Percentiles rank a stretch among this genome's conserved stretches.
Evolutionary conservation across 139 green algal genomes (phyloP).

Genomic region (Chloropicon primus): DNA sequence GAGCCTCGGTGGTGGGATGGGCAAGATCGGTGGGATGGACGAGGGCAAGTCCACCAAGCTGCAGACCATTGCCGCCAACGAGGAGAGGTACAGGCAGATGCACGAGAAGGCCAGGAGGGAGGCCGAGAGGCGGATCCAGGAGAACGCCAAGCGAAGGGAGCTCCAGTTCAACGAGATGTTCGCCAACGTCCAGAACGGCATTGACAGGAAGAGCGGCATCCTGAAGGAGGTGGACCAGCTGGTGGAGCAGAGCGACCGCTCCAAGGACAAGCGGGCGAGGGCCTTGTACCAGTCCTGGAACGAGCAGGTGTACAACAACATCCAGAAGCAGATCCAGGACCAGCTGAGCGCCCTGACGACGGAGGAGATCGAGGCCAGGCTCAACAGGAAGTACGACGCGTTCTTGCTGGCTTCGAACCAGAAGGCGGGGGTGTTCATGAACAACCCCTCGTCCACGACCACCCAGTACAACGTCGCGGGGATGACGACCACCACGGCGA

Average conservation of each 20-base stretch:
- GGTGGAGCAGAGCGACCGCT: not conserved
- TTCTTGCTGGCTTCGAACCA: not conserved
- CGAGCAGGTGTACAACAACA: not conserved
- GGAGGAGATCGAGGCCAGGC: not conserved
- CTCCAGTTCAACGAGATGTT: not conserved
- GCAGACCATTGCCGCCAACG: not conserved
- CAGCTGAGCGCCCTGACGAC: not conserved
- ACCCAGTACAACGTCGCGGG: not conserved
- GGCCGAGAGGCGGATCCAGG: not conserved
- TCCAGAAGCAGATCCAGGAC: not conserved
- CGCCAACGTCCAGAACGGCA: not conserved
- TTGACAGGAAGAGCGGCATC: not conserved
- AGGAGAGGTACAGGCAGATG: not conserved
- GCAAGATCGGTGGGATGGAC: not conserved
- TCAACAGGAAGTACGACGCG: not conserved
- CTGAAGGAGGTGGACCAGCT: not conserved
- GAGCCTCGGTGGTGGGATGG: too few species aligned
- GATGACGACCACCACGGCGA: not conserved
- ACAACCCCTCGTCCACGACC: not conserved
- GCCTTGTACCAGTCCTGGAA: not conserved
- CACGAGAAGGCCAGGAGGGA: not conserved
- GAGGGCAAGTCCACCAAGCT: not conserved
- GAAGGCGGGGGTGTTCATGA: not conserved
- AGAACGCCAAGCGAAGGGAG: not conserved
- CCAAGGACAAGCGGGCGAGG: not conserved